These are phyloP conservation scores for Piper betle DNA, from an alignment of 164 flowering plant genomes.

Conservation along the genomic window DNA sequence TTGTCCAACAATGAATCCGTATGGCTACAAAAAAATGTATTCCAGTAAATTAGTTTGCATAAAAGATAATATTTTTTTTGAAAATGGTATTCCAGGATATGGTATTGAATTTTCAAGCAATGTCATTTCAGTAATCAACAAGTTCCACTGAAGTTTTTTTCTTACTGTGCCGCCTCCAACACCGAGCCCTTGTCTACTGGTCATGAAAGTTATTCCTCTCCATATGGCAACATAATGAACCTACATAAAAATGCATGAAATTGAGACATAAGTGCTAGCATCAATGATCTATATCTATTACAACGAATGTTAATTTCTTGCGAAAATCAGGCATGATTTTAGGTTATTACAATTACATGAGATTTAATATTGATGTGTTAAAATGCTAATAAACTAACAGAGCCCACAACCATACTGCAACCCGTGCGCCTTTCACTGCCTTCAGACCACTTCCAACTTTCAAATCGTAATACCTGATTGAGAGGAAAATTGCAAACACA, in stretches of 20 bases:
- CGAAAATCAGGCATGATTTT: too few species aligned
- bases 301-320: too few species aligned
- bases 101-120: not conserved
- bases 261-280: not conserved
- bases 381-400: conserved; percentile 13
- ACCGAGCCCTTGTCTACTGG: conserved; percentile 94
- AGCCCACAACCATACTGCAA: conserved; percentile 81
- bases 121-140: not conserved
- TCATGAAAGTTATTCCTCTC: conserved; percentile 88
- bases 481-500: conserved; percentile 2
- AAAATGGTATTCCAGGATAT: too few species aligned
- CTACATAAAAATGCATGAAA: conserved; percentile 24
- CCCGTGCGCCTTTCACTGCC: conserved; percentile 93
- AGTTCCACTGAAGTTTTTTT: not conserved
- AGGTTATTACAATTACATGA: too few species aligned
- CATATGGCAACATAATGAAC: conserved; percentile 97
- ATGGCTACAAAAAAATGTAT: conserved; percentile 50
- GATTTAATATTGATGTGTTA: too few species aligned
- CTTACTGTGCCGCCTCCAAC: conserved; percentile 94
- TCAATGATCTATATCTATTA: too few species aligned
- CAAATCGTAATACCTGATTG: conserved; percentile 77
- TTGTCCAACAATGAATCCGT: conserved; percentile 95
- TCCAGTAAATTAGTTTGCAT: too few species aligned
- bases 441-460: conserved; percentile 75
- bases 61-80: too few species aligned